Percentiles rank a stretch among this genome's conserved stretches.
Conservation (phyloP, 2,329 filamentous ascomycete genomes). For the Hirsutella rhossiliensis region DNA sequence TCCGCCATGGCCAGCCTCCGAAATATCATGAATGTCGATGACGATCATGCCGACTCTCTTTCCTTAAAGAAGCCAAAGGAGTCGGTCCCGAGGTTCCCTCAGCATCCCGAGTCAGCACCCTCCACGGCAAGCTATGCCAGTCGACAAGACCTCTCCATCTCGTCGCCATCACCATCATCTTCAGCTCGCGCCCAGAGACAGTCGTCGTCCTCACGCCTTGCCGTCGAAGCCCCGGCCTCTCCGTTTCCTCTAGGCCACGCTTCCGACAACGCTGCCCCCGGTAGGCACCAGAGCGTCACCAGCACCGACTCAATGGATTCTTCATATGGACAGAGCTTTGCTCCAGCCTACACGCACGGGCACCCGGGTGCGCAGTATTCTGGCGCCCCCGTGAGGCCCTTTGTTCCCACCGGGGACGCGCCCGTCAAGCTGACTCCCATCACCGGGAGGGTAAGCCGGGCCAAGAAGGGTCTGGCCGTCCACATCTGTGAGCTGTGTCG, state of each 20-base stretch:
- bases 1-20: constrained; percentile 40
- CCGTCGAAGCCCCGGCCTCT: constrained; percentile 8
- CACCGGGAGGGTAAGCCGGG: constrained; percentile 42
- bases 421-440: constrained; percentile 43
- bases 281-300: constrained; percentile 30
- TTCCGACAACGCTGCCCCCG: constrained; percentile 6
- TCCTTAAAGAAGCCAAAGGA: constrained; percentile 33
- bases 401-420: constrained; percentile 23
- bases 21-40: constrained; percentile 45
- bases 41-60: constrained; percentile 30
- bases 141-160: constrained; percentile 17
- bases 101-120: constrained; percentile 19
- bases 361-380: constrained; percentile 14
- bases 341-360: constrained; percentile 5
- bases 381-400: constrained; percentile 25
- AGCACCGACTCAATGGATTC: constrained; percentile 39
- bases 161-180: constrained; percentile 18
- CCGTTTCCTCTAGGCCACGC: constrained; percentile 15
- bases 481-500: constrained; percentile 41
- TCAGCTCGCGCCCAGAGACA: constrained; percentile 21
- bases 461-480: constrained; percentile 47
- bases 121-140: constrained; percentile 27
- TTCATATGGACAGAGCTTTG: constrained; percentile 13
- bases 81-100: constrained; percentile 22
- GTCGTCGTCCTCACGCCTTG: constrained; percentile 17